Conservation (phyloP, 768 basidiomycete species). For the Podaxis sp. region DNA sequence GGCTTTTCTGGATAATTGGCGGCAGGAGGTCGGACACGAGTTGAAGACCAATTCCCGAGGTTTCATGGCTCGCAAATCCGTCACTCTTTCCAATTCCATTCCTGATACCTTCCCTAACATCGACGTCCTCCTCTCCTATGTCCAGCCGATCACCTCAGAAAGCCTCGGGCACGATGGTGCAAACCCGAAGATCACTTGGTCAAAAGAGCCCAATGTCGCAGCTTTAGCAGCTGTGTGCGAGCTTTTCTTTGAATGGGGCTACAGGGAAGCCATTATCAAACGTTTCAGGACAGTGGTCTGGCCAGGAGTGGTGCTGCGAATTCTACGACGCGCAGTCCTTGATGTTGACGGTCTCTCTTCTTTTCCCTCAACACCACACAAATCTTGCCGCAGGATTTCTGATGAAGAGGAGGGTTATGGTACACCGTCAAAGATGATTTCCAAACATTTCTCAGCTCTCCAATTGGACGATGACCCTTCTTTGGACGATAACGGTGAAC, state of each 20-base stretch:
- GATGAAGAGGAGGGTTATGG: constrained; percentile 29
- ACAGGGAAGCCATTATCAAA: constrained; percentile 77
- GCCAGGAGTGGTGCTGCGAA: constrained; percentile 69
- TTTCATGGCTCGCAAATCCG: constrained; percentile 61
- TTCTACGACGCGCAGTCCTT: constrained; percentile 64
- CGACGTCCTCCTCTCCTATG: constrained; percentile 76
- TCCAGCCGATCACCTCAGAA: constrained; percentile 74
- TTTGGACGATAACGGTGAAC: constrained; percentile 35
- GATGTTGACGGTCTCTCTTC: constrained; percentile 36
- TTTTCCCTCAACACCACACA: constrained; percentile 41
- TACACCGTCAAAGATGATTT: constrained; percentile 57
- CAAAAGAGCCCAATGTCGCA: constrained; percentile 65
- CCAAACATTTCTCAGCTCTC: constrained; percentile 53
- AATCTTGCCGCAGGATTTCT: constrained; percentile 25
- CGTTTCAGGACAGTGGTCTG: constrained; percentile 84
- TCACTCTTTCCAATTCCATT: constrained; percentile 61
- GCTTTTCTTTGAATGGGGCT: constrained; percentile 91
- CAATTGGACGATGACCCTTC: constrained; percentile 27
- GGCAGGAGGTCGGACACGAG: constrained; percentile 58
- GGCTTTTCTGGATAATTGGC: constrained; percentile 63
- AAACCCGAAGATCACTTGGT: constrained; percentile 40
- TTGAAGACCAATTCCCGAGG: constrained; percentile 69
- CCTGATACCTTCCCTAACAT: constrained; percentile 70
- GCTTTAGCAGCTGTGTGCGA: constrained; percentile 81
- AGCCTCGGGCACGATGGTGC: constrained; percentile 43